phyloP scores from a whole-genome alignment of 352 stramenopile species.

The Pythium coloratum region DNA sequence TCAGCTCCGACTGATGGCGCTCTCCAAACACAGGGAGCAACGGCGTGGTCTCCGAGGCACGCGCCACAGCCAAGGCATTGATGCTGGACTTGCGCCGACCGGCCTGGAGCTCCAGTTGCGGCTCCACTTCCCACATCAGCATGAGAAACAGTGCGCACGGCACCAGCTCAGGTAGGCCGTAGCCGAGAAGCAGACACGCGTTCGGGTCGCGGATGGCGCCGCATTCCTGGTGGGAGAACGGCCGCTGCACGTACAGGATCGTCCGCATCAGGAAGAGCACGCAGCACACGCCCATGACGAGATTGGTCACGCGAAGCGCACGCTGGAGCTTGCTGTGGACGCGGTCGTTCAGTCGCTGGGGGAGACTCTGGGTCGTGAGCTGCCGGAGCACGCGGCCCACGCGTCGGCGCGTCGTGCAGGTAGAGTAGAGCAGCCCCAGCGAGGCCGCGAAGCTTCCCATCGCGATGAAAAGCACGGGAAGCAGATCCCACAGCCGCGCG shows the following conservation, averaged over 20 bases:
- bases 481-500: constrained; percentile 30
- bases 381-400: constrained; percentile 71
- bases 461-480: constrained; percentile 71
- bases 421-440: constrained; percentile 74
- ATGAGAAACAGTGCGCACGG: constrained; percentile 75
- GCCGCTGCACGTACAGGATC: constrained; percentile 79
- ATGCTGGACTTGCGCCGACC: constrained; percentile 50
- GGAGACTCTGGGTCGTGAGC: constrained; percentile 36
- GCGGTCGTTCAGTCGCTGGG: constrained; percentile 49
- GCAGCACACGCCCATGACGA: constrained; percentile 71
- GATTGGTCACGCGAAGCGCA: constrained; percentile 66
- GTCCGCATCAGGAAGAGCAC: constrained; percentile 68
- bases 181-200: constrained; percentile 71
- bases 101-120: constrained; percentile 62
- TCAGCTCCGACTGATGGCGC: constrained; percentile 18
- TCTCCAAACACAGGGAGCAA: constrained; percentile 28
- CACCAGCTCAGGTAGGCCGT: constrained; percentile 70
- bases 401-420: constrained; percentile 65
- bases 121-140: constrained; percentile 87
- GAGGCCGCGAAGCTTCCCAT: constrained; percentile 67
- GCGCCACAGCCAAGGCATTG: constrained; percentile 25
- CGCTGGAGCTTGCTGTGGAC: constrained; percentile 74
- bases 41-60: constrained; percentile 44
- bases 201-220: constrained; percentile 60
- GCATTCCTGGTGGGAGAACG: constrained; percentile 74